phyloP scores from a whole-genome alignment of 768 basidiomycete species.

The Lyophyllum atratum region DNA sequence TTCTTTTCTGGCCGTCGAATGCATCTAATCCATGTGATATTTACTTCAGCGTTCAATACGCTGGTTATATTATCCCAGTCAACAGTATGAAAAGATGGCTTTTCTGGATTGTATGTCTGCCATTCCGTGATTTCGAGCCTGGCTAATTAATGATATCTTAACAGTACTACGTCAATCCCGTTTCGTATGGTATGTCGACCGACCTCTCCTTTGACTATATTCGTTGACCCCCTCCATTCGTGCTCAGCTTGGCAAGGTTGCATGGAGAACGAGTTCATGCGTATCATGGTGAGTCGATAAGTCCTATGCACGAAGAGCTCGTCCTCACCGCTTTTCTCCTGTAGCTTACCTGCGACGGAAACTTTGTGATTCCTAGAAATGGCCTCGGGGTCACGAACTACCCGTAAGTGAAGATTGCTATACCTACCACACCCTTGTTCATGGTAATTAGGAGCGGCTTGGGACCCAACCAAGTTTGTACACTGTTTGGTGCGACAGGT shows the following conservation, averaged over 20 bases:
- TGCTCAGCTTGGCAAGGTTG: constrained; percentile 67
- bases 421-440: constrained; percentile 3
- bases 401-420: constrained; percentile 44
- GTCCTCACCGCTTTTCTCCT: constrained; percentile 1
- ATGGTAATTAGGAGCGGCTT: constrained; percentile 41
- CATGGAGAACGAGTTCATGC: constrained; percentile 88
- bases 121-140: neutral
- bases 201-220: neutral
- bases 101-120: constrained; percentile 73
- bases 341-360: constrained; percentile 67
- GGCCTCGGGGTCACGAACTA: constrained; percentile 56
- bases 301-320: constrained; percentile 5
- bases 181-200: constrained; percentile 57
- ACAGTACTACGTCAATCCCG: constrained; percentile 80
- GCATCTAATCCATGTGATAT: neutral
- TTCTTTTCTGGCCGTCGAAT: neutral
- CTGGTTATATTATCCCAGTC: constrained; percentile 70
- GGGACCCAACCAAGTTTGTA: constrained; percentile 77
- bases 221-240: neutral
- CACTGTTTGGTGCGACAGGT: constrained; percentile 62
- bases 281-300: constrained; percentile 50
- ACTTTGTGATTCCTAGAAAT: constrained; percentile 67
- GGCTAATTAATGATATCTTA: constrained; percentile 11
- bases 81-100: constrained; percentile 78
- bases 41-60: constrained; percentile 53